Conservation (phyloP, 768 basidiomycete genomes). For the Phylloporus scabripes region DNA sequence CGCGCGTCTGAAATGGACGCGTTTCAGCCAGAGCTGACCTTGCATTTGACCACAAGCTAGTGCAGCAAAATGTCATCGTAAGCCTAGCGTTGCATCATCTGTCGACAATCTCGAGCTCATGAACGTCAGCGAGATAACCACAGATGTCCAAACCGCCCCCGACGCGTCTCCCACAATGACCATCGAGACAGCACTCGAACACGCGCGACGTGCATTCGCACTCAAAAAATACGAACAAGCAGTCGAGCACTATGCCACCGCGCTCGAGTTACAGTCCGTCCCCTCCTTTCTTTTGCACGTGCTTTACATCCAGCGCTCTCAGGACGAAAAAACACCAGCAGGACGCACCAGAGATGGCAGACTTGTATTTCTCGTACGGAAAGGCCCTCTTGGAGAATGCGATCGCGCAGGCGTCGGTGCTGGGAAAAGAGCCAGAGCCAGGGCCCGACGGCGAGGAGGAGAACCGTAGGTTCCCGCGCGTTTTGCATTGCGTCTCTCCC, state of each 20-base stretch:
- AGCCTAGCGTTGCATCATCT: neutral
- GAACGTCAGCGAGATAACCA: slow-evolving; percentile 10
- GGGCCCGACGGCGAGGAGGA: slow-evolving; percentile 38
- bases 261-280: slow-evolving; percentile 79
- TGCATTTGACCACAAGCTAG: neutral
- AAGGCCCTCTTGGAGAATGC: slow-evolving; percentile 92
- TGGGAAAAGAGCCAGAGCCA: slow-evolving; percentile 76
- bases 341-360: slow-evolving; percentile 76
- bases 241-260: slow-evolving; percentile 76
- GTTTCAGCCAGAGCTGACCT: neutral
- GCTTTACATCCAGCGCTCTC: slow-evolving; percentile 10
- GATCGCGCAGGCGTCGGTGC: slow-evolving; percentile 76
- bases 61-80: slow-evolving; percentile 22
- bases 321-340: slow-evolving; percentile 77
- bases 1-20: slow-evolving; percentile 12
- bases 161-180: slow-evolving; percentile 30
- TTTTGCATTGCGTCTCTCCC: slow-evolving; percentile 3
- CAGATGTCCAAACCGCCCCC: neutral
- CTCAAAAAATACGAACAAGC: slow-evolving; percentile 83
- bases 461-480: slow-evolving; percentile 24
- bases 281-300: neutral
- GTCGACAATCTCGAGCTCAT: no score
- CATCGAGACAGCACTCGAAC: slow-evolving; percentile 61
- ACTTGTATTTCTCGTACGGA: slow-evolving; percentile 87
- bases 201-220: slow-evolving; percentile 84